Evolutionary conservation across 495 filamentous ascomycete species (phyloP), one percentile per base, ranked within the genome.

Genomic region (Pyrenula massariospora): DNA sequence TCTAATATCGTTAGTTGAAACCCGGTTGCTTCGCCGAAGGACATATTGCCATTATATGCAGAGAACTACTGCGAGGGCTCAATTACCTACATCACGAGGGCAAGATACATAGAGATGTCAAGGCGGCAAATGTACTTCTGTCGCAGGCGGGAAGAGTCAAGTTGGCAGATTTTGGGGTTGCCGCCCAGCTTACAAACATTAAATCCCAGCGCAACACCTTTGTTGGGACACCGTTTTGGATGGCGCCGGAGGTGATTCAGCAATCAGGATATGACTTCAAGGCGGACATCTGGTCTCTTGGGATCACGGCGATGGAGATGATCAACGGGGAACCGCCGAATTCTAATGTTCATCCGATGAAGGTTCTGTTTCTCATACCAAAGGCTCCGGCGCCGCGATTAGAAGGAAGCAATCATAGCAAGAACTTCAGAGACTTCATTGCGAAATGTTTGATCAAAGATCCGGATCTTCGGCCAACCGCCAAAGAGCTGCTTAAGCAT

Each of bases 211-310:
- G 93, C 22, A 95, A 96, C 63, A 98, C 93, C 0, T 97, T 98
- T 64, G 93, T 98, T n/a, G 93, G 93, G 8, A 98, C 93, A 2
- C 93, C 93, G 0, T 98, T 95, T 73, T 98, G 93, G 93, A 98
- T 98, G 93, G 93, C 93, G 2, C 93, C 93, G 8, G 93, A 98
- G 67, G 93, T 98, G 19, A 98, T 98, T 61, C 87, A 96, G 70
- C 92, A 97, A 73, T 83, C 87, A 54, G 93, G 93, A 24, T 97
- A 98, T 61, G 91, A 96, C 68, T 95, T 88, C 73, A 95, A 95
- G 72, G 93, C 93, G 21, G 93, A 98, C 67, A 91, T 98, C 50
- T 98, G 93, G 93, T 96, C 91, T 1, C 72, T 98, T 50, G 93
- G 93, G 5, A 96, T 98, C 62, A 96, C 93, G 0, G 93, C 93